phyloP scores from a whole-genome alignment of 768 basidiomycete genomes.

The Amanita inopinata region DNA sequence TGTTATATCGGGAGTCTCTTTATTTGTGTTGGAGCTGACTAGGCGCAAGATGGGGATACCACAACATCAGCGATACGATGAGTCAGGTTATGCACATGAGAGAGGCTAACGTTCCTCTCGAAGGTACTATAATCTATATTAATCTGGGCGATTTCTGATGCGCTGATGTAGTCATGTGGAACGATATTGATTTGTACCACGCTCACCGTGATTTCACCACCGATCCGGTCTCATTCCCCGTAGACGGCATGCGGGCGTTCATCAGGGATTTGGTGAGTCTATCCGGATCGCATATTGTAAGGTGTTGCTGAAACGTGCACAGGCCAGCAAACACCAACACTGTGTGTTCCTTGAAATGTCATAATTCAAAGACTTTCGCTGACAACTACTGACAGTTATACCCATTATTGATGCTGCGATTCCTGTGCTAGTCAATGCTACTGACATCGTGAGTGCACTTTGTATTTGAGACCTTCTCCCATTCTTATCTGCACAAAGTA shows the following conservation, averaged over 20 bases:
- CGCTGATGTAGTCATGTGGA: conserved; percentile 53
- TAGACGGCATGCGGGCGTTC: conserved; percentile 40
- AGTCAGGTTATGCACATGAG: conserved; percentile 46
- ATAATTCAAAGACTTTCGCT: neutral
- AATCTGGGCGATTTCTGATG: neutral
- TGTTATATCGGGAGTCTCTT: neutral
- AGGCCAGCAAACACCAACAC: conserved; percentile 33
- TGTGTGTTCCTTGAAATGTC: conserved; percentile 20
- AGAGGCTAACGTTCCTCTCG: conserved; percentile 65
- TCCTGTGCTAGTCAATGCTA: conserved; percentile 43
- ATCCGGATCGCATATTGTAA: conserved; percentile 16
- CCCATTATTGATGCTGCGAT: conserved; percentile 64
- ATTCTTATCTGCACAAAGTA: conserved; percentile 32
- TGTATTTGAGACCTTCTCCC: neutral
- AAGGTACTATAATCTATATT: conserved; percentile 31
- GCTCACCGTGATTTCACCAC: conserved; percentile 60
- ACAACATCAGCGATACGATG: conserved; percentile 43
- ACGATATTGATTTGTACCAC: conserved; percentile 68
- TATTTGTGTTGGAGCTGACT: conserved; percentile 12
- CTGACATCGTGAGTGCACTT: conserved; percentile 46
- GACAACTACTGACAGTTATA: conserved; percentile 33
- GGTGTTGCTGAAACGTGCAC: neutral
- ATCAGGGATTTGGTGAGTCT: conserved; percentile 45
- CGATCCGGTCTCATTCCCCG: conserved; percentile 56
- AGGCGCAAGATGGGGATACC: conserved; percentile 33